Base-by-base conservation (phyloP, 352 stramenopile genomes). In the Globisporangium cederbergense region DNA sequence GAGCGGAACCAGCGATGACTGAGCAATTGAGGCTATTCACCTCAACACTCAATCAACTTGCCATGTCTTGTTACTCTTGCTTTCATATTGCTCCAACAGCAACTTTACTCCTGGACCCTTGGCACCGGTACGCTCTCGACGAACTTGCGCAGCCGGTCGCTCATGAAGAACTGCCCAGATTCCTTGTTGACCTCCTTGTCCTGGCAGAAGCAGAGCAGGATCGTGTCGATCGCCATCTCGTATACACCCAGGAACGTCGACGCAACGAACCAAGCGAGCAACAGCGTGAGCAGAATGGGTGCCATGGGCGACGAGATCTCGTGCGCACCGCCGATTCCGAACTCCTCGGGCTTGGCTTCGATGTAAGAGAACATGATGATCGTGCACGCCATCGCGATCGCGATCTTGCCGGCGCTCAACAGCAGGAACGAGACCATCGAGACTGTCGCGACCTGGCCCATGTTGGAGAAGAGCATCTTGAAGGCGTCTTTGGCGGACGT, bases 151-250 rank as follows among this genome's bases (percentile, higher is more conserved):
- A 95, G 73, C n/a, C 81, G 72, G 30, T 91, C 79, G 49, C 78
- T 90, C 87, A 92, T 94, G 59, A 89, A 92, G 69, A 79, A 94
- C 54, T 90, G 69, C 0, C 80, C 82, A 4, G 68, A 78, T 0
- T 75, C 74, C 22, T 89, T 87, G 70, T 96, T 96, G 18, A 80
- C 51, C 59, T 91, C 71, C 43, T 78, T 74, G 73, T 99, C 96
- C 47, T 97, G 93, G 64, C 98, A 96, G 73, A 98, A 99, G 72
- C 95, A 98, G 58, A 98, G 76, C 45, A 99, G 71, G 38, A 99
- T 97, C 7, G 93, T 98, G 46, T 95, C 87, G 64, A 99, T 98
- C 28, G 80, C 76, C 85, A 98, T 98, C 60, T 97, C 91, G 72
- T 98, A 99, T 8, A 98, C 89, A 28, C 86, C 81, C 54, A 98